phyloP scores from a whole-genome alignment of 208 protist genomes.

The Angomonas ambiguus region DNA sequence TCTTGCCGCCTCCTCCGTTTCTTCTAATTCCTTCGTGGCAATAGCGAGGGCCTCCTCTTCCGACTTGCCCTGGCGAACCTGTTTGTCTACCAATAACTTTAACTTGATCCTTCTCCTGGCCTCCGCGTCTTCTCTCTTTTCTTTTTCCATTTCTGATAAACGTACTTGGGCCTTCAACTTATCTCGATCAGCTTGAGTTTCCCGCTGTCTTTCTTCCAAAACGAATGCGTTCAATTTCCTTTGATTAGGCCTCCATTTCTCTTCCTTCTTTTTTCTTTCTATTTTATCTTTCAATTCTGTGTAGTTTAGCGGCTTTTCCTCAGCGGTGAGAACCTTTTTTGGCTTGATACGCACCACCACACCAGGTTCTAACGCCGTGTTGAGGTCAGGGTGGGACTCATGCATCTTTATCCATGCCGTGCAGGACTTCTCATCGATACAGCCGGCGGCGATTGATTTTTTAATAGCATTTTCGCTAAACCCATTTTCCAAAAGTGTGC shows the following conservation, averaged over 20 bases:
- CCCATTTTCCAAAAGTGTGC: conserved; percentile 39
- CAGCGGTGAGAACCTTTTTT: conserved; percentile 67
- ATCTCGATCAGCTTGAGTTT: conserved; percentile 47
- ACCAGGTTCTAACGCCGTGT: conserved; percentile 64
- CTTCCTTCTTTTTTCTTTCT: conserved; percentile 43
- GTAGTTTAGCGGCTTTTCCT: conserved; percentile 66
- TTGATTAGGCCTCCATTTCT: conserved; percentile 40
- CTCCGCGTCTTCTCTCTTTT: conserved; percentile 52
- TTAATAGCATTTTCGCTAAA: conserved; percentile 88
- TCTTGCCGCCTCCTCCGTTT: conserved; percentile 13
- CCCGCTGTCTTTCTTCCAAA: conserved; percentile 54
- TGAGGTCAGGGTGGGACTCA: conserved; percentile 72
- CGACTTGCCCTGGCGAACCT: conserved; percentile 44
- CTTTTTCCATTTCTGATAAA: conserved; percentile 30
- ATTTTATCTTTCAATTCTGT: conserved; percentile 56
- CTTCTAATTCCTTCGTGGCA: conserved; percentile 50
- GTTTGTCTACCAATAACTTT: conserved; percentile 65
- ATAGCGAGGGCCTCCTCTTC: conserved; percentile 42
- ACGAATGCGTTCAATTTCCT: conserved; percentile 55
- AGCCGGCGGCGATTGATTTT: conserved; percentile 81
- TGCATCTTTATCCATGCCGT: conserved; percentile 86
- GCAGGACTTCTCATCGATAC: conserved; percentile 72
- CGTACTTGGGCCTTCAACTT: conserved; percentile 46
- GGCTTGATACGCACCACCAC: conserved; percentile 61
- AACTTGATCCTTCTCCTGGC: conserved; percentile 55